Conservation (phyloP, 305 asterid genomes). For the Solanum aculeatissimum region DNA sequence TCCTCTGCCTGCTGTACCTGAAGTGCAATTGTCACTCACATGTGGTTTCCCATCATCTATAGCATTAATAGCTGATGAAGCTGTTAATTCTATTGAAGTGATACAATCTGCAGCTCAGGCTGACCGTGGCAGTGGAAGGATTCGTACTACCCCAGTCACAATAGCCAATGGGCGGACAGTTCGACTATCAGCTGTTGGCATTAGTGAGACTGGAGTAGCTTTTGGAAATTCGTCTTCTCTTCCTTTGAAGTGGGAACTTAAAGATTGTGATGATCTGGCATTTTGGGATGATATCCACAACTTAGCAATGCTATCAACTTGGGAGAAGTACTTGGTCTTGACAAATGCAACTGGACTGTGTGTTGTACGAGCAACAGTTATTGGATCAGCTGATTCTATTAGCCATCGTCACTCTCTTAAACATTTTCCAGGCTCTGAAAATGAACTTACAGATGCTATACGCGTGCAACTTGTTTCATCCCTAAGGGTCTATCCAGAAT, state of each 20-base stretch:
- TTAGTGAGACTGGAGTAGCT: conserved; percentile 58
- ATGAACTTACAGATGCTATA: conserved; percentile 59
- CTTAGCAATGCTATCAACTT: conserved; percentile 40
- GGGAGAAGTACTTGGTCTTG: conserved; percentile 77
- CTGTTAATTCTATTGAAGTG: conserved; percentile 37
- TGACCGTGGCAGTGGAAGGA: conserved; percentile 46
- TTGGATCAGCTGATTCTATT: conserved; percentile 30
- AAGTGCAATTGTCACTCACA: conserved; percentile 45
- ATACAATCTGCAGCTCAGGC: conserved; percentile 58
- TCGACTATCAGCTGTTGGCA: conserved; percentile 72
- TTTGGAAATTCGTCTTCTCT: conserved; percentile 87
- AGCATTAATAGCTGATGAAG: conserved; percentile 64
- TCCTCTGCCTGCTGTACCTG: conserved; percentile 59
- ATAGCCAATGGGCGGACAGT: conserved; percentile 82
- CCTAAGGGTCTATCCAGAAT: conserved; percentile 61
- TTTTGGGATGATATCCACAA: conserved; percentile 34
- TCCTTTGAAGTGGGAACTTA: conserved; percentile 58
- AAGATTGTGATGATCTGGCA: conserved; percentile 58
- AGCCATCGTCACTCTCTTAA: conserved; percentile 20
- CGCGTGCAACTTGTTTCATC: conserved; percentile 75
- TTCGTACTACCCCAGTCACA: conserved; percentile 53
- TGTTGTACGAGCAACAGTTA: conserved; percentile 45
- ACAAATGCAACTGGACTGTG: conserved; percentile 71
- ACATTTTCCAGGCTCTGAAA: conserved; percentile 15
- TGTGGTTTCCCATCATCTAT: conserved; percentile 68